Percentiles rank a stretch among this genome's conserved stretches.
Conservation (phyloP, 2,329 filamentous ascomycete species). For the Neofusicoccum sp. region DNA sequence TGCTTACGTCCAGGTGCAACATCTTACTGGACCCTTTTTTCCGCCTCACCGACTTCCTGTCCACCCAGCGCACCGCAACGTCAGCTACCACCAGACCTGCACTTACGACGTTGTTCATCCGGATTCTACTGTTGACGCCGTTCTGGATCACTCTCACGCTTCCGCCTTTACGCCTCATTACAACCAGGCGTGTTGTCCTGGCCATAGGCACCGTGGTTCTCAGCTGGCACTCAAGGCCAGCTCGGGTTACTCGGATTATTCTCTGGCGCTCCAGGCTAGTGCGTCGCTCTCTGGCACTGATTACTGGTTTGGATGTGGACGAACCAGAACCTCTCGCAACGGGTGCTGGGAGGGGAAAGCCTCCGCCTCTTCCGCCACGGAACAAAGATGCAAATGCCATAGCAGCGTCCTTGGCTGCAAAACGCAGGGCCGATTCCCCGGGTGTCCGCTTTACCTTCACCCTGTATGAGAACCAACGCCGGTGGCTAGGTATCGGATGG, state of each 20-base stretch:
- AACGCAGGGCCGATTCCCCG: constrained; percentile 55
- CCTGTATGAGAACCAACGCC: constrained; percentile 91
- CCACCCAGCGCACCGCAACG: constrained; percentile 85
- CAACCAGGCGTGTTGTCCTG: constrained; percentile 81
- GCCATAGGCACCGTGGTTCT: constrained; percentile 82
- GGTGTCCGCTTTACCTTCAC: constrained; percentile 96
- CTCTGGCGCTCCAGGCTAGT: constrained; percentile 85
- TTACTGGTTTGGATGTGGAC: constrained; percentile 81
- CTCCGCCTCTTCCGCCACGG: constrained; percentile 43
- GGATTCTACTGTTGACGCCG: constrained; percentile 84
- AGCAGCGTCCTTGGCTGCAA: constrained; percentile 47
- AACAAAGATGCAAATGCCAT: constrained; percentile 52
- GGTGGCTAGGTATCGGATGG: constrained; percentile 95
- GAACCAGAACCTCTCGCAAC: constrained; percentile 31
- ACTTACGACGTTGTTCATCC: constrained; percentile 84
- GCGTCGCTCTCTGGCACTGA: constrained; percentile 66
- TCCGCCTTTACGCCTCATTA: constrained; percentile 82
- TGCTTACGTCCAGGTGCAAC: constrained; percentile 90
- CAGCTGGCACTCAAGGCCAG: constrained; percentile 89
- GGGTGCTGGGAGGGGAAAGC: constrained; percentile 30
- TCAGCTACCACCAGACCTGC: constrained; percentile 89
- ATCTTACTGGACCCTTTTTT: constrained; percentile 87
- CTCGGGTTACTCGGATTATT: constrained; percentile 80
- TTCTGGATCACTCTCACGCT: constrained; percentile 84
- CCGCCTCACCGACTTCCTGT: constrained; percentile 88